phyloP scores from a whole-genome alignment of 2,329 filamentous ascomycete species.

The Paecilomyces niveus region DNA sequence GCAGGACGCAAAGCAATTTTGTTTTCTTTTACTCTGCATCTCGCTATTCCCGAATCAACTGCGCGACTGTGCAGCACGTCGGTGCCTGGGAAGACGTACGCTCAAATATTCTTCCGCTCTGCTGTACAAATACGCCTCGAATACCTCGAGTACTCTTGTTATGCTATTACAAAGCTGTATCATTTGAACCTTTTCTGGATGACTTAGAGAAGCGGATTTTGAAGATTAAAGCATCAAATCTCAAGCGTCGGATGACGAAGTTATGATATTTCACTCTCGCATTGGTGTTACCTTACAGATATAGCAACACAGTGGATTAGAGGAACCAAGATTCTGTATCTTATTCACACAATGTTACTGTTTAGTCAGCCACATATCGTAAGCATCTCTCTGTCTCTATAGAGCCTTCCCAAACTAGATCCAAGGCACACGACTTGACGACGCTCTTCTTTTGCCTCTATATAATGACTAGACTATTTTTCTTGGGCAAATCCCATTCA shows the following conservation, averaged over 20 bases:
- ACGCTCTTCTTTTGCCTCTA: too few species aligned
- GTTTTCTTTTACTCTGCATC: neutral
- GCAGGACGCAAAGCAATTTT: neutral
- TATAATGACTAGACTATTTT: too few species aligned
- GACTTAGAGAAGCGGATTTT: neutral
- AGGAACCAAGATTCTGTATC: neutral
- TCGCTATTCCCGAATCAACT: neutral
- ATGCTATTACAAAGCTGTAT: neutral
- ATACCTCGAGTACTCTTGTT: neutral
- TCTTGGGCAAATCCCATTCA: too few species aligned
- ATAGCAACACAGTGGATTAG: neutral
- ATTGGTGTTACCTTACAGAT: neutral
- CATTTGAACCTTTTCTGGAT: neutral
- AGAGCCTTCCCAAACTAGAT: too few species aligned
- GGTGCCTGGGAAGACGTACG: neutral
- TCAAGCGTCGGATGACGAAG: neutral
- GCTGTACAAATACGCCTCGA: neutral
- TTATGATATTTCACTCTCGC: neutral
- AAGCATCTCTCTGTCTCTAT: too few species aligned
- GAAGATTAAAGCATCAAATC: neutral
- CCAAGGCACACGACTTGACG: too few species aligned
- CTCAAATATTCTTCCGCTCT: neutral
- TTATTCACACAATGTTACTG: neutral
- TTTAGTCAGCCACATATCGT: too few species aligned
- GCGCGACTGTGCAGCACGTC: neutral